Percentiles rank a stretch among this genome's conserved stretches.
phyloP scores from a whole-genome alignment of 495 filamentous ascomycete genomes.

The Penicillium longicatenatum region DNA sequence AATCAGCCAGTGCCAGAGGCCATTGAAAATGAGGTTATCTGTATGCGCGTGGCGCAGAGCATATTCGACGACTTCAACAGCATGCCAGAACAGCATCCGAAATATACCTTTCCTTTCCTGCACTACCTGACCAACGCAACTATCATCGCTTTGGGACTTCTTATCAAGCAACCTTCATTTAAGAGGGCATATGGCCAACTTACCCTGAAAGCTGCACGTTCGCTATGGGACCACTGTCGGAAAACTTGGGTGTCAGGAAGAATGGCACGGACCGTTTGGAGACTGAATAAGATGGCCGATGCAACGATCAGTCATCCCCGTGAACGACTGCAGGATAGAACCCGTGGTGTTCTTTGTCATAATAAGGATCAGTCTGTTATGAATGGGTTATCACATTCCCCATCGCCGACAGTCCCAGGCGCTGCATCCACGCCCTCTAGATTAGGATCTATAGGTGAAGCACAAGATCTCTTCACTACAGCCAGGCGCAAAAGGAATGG shows the following conservation, averaged over 20 bases:
- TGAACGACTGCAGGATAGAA: neutral
- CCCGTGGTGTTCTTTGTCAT: neutral
- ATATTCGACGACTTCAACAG: constrained; percentile 26
- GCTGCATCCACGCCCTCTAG: neutral
- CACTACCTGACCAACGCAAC: constrained; percentile 26
- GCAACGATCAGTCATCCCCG: neutral
- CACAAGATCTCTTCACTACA: neutral
- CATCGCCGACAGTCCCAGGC: neutral
- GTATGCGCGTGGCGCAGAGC: constrained; percentile 22
- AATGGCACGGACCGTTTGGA: constrained; percentile 26
- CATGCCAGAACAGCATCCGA: constrained; percentile 26
- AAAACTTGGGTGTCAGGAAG: constrained; percentile 34
- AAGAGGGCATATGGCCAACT: constrained; percentile 13
- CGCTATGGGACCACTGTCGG: constrained; percentile 24
- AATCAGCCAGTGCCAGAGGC: constrained; percentile 9
- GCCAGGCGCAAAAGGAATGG: neutral
- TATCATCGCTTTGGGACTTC: constrained; percentile 26
- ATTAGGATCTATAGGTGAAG: neutral
- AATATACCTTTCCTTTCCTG: constrained; percentile 30
- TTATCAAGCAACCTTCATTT: constrained; percentile 25
- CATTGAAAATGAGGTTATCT: constrained; percentile 26
- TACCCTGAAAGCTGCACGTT: constrained; percentile 19
- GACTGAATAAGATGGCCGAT: constrained; percentile 27
- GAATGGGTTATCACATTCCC: neutral
- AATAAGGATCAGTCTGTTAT: neutral